These are phyloP conservation scores for Pseudozyma sp. DNA, from an alignment of 1,284 basidiomycete genomes.

Conservation along the genomic window DNA sequence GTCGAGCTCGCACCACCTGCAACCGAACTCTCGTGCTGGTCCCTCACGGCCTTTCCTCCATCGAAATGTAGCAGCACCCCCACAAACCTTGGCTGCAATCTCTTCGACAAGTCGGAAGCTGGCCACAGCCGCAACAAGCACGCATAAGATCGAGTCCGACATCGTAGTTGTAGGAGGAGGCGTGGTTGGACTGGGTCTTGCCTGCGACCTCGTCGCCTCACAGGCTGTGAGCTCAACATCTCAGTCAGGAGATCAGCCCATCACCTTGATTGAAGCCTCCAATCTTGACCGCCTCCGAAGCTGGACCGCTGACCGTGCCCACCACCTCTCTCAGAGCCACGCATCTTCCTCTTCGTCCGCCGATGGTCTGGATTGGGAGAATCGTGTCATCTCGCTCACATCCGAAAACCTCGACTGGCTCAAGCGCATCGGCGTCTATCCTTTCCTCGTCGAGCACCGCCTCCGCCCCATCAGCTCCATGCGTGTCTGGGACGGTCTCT, in stretches of 20 bases:
- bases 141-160: constrained; percentile 39
- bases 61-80: not conserved
- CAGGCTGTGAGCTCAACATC: constrained; percentile 15
- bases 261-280: constrained; percentile 61
- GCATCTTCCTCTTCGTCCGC: constrained; percentile 17
- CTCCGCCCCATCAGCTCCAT: constrained; percentile 59
- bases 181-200: constrained; percentile 63
- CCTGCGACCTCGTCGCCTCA: constrained; percentile 43
- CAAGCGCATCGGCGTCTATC: constrained; percentile 56
- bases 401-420: constrained; percentile 64
- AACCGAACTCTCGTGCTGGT: constrained; percentile 1
- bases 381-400: constrained; percentile 64
- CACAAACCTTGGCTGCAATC: too few relatives aligned
- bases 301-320: constrained; percentile 44
- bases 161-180: constrained; percentile 66
- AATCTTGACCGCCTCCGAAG: constrained; percentile 44
- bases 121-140: constrained; percentile 7
- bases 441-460: constrained; percentile 49
- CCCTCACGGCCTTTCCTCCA: constrained; percentile 8
- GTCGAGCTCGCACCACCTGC: too few relatives aligned
- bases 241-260: constrained; percentile 6
- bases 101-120: constrained; percentile 5
- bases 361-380: constrained; percentile 62
- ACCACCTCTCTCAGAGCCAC: constrained; percentile 7
- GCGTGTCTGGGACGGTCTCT: constrained; percentile 66